Evolutionary conservation across 495 filamentous ascomycete genomes (phyloP), one percentile per base, ranked within the genome.

Genomic region (Neurospora discreta): DNA sequence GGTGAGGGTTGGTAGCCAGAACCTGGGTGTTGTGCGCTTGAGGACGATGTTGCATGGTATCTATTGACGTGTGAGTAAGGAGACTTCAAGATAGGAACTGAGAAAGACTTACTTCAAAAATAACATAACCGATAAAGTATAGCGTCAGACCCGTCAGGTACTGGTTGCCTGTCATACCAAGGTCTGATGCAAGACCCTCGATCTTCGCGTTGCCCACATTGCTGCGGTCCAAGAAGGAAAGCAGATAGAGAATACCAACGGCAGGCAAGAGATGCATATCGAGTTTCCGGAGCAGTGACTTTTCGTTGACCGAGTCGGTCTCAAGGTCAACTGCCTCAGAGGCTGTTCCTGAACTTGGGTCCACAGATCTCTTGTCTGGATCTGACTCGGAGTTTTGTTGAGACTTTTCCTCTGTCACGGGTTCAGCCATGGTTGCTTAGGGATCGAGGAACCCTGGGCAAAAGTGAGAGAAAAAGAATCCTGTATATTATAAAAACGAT

Each of bases 121-220:
- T 78, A 23, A 92, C 89, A 77, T 94, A 94, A 65, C 90, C 91
- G 68, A 93, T 82, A 78, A 93, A 94, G 77, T 91, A 93, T 0
- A 94, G 78, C 0, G 91, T 93, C 42, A 93, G 79, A 0, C 90
- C 87, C 5, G 88, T 90, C 0, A 93, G 83, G 72, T 93, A 93
- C 73, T 92, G 88, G 73, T 92, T 87, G 3, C 89, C 90, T 43
- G 87, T 89, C 84, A 93, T 92, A 58, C 88, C 75, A 33, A 93
- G 75, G 74, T 91, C 90, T 36, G 73, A 81, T 0, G 87, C 81
- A 67, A 94, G 83, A 30, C 91, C 91, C 76, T 93, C 90, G 67
- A 87, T 81, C 23, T 79, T 79, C 1, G 85, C 85, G 71, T 87
- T 87, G 67, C 84, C 84, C 46, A 83, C 89, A 82, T 93, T 94